Evolutionary conservation across 495 filamentous ascomycete genomes (phyloP).

Genomic region (Lophiostoma macrostomum): DNA sequence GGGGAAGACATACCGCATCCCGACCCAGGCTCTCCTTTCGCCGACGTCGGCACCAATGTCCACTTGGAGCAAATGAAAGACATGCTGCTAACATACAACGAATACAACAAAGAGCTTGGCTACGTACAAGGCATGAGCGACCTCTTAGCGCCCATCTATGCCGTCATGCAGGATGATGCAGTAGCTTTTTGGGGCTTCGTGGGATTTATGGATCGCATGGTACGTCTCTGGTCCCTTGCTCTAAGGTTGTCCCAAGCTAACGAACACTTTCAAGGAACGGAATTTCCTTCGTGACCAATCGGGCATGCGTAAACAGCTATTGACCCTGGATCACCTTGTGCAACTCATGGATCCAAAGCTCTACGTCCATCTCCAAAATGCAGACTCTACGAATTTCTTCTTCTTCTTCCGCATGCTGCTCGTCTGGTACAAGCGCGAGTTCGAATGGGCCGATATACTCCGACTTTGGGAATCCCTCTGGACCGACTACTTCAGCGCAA

Average conservation of each 20-base stretch:
- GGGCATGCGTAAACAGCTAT: conserved; percentile 88
- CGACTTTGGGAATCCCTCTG: conserved; percentile 90
- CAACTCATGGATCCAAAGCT: conserved; percentile 95
- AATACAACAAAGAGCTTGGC: conserved; percentile 87
- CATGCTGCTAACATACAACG: conserved; percentile 97
- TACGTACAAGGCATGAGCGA: conserved; percentile 99
- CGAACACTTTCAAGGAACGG: conserved; percentile 58
- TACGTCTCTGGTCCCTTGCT: conserved; percentile 33
- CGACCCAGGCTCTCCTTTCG: conserved; percentile 93
- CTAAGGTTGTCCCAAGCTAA: neutral
- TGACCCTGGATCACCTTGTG: conserved; percentile 87
- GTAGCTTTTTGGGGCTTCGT: conserved; percentile 97
- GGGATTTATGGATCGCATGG: conserved; percentile 93
- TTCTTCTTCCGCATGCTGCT: conserved; percentile 99
- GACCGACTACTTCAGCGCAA: conserved; percentile 85
- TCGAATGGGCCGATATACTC: conserved; percentile 80
- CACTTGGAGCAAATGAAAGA: conserved; percentile 99
- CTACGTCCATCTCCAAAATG: conserved; percentile 81
- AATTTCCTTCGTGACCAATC: conserved; percentile 96
- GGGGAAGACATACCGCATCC: conserved; percentile 98
- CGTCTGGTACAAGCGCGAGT: conserved; percentile 98
- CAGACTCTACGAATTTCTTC: conserved; percentile 97
- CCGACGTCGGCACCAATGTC: conserved; percentile 86
- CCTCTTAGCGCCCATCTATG: conserved; percentile 91
- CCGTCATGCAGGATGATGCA: conserved; percentile 94